Conservation (phyloP, 208 protist genomes). For the Wallacemonas sp. region DNA sequence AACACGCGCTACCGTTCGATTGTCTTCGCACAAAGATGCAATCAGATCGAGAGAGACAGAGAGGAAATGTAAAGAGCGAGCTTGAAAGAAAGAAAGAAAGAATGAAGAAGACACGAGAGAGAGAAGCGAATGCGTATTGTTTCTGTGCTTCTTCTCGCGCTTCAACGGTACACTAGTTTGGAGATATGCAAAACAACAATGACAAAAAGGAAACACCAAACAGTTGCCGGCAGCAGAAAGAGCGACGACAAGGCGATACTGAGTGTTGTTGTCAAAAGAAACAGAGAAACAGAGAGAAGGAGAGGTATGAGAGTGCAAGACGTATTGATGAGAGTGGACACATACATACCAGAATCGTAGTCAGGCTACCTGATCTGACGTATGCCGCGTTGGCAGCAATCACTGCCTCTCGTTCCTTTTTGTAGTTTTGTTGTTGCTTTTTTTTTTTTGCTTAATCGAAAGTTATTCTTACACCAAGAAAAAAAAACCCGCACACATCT, state of each 20-base stretch:
- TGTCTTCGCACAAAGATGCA: not conserved
- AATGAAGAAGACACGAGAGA: not conserved
- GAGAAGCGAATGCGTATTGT: too few relatives aligned
- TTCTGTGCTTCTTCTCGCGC: too few relatives aligned
- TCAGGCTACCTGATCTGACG: too few relatives aligned
- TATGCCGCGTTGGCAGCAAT: too few relatives aligned
- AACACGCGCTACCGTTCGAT: not conserved
- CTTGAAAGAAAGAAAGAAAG: too few relatives aligned
- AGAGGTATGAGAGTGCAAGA: not conserved
- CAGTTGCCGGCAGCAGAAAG: not conserved
- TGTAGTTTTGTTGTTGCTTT: too few relatives aligned
- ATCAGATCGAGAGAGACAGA: not conserved
- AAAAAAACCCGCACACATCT: too few relatives aligned
- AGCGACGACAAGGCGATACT: not conserved
- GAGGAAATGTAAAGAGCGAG: too few relatives aligned
- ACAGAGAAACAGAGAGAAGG: not conserved
- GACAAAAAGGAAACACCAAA: not conserved
- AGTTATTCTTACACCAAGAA: too few relatives aligned
- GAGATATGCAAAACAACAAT: slow-evolving; percentile 2
- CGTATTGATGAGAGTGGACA: not conserved
- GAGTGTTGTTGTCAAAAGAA: not conserved
- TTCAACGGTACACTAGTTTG: slow-evolving; percentile 2
- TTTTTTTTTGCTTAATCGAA: too few relatives aligned
- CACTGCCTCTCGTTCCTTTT: too few relatives aligned
- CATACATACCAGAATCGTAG: too few relatives aligned